Evolutionary conservation across 140 eudicot species (phyloP), one percentile per base, ranked within the genome.

Genomic region (Erigeron philadelphicus): DNA sequence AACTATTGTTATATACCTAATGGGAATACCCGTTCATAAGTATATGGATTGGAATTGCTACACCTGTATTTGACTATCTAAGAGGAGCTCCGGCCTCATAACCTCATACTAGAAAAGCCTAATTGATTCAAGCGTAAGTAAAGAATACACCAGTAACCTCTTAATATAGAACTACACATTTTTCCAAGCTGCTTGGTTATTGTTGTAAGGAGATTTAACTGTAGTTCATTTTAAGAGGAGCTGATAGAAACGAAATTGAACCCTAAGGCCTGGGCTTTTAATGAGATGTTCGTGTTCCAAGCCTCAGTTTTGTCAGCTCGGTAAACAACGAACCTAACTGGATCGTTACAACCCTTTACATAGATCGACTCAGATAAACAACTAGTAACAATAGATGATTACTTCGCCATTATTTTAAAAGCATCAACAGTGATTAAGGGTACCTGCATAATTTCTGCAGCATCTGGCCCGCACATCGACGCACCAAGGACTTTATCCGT

Each of bases 391-490:
- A 49, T 7, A 23, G 15, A 19, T 48, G 44, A 49, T 3, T 25
- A 11, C 64, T 58, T 7, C 8, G 42, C 21, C 66, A 52, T 18
- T 76, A 23, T 52, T 16, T 25, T 9, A 67, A 7, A 41, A 23
- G 61, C 17, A 25, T 40, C 7, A 67, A 64, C 18, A 16, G 49
- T 64, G 69, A 62, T 40, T 11, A 61, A 61, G 17, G 5, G 7
- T 86, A 87, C 98, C 96, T 93, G 96, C 88, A 93, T 89, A 63
- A 93, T 93, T 78, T 93, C 98, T 68, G 96, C 81, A 57, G 98
- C 94, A 72, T 93, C 98, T 50, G 98, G 96, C 59, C 98, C 98
- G 47, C 98, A 89, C 98, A 93, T 93, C 64, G 98, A 93, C 38
- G 98, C 98, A 70, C 98, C 98, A 54, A 93, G 83, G 76, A 93